phyloP scores from a whole-genome alignment of 2,329 filamentous ascomycete species.

The Fusarium continuum region DNA sequence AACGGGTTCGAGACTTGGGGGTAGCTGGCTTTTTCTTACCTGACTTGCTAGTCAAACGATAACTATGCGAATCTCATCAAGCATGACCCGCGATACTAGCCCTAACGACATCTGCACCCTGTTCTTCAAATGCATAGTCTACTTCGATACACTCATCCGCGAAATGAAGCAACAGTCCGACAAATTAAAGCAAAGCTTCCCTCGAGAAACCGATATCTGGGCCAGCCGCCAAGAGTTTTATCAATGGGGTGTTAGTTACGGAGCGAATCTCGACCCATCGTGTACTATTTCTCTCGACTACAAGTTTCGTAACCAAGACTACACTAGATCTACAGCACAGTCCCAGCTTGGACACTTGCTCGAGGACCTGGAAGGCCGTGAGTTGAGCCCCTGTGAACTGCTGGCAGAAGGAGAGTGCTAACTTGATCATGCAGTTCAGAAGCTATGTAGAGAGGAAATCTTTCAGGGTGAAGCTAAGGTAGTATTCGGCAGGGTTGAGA shows the following conservation, averaged over 20 bases:
- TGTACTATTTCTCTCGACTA: constrained; percentile 25
- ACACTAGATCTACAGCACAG: neutral
- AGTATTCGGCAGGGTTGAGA: constrained; percentile 6
- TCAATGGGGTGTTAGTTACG: constrained; percentile 16
- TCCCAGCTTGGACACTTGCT: constrained; percentile 17
- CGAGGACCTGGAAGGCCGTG: constrained; percentile 17
- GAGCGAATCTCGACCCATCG: constrained; percentile 1
- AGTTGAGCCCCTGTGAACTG: neutral
- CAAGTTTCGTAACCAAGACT: constrained; percentile 25
- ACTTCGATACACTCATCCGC: constrained; percentile 3
- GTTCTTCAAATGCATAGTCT: constrained; percentile 3
- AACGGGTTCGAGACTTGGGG: neutral
- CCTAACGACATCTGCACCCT: constrained; percentile 5
- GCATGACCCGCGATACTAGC: neutral
- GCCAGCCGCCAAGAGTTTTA: constrained; percentile 8
- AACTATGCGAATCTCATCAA: neutral
- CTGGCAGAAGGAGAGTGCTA: neutral
- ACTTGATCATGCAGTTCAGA: constrained; percentile 2
- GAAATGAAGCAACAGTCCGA: neutral
- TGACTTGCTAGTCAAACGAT: neutral
- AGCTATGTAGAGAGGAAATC: neutral
- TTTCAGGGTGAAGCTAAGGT: constrained; percentile 3
- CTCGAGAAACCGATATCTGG: neutral
- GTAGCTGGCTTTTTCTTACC: neutral
- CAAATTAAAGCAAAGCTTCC: neutral